Evolutionary conservation across 2,329 filamentous ascomycete species (phyloP), one percentile per base, ranked within the genome.

Genomic region (Aspergillus clavatus): DNA sequence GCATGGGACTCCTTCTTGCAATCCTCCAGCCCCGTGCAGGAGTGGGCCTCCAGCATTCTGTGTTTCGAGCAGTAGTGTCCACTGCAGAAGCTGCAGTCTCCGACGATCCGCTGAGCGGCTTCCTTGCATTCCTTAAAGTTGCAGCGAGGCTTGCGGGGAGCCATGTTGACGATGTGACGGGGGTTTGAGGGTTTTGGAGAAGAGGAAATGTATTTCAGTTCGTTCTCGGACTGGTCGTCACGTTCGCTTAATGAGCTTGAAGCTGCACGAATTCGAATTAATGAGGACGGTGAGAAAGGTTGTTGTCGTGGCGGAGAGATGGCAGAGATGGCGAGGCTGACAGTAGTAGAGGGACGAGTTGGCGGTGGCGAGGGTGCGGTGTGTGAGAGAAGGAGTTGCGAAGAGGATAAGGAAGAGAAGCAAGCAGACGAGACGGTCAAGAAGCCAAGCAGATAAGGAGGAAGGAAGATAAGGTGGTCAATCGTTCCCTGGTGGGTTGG

Each of bases 1-100:
- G 94, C 89, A 71, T 95, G 89, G 38, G 88, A 91, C 70, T 95
- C 89, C 76, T 95, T 93, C 79, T 96, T 95, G 79, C 91, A 96
- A 72, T 95, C 87, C 76, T 97, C 93, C 46, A 98, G 76, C 31
- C 89, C 89, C 53, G 81, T 82, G 74, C 93, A 98, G 73, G 88
- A 88, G 74, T 98, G 93, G 59, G 91, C 87, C 71, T 98, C 93
- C 53, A 97, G 72, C 72, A 97, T 80, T 45, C 93, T 81, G 72
- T 98, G 93, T 75, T 89, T 95, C 59, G 88, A 88, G 72, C 93
- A 98, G 76, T 88, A 97, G 67, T 94, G 87, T 37, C 90, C 89
- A 45, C 85, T 78, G 75, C 93, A 98, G 77, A 97, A 97, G 50
- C 83, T 85, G 72, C 93, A 98, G 74, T 97, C 91, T 43, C 93